Evolutionary conservation across 208 protist species (phyloP), one percentile per base, ranked within the genome.

Genomic region (Trypanosoma cruzi): DNA sequence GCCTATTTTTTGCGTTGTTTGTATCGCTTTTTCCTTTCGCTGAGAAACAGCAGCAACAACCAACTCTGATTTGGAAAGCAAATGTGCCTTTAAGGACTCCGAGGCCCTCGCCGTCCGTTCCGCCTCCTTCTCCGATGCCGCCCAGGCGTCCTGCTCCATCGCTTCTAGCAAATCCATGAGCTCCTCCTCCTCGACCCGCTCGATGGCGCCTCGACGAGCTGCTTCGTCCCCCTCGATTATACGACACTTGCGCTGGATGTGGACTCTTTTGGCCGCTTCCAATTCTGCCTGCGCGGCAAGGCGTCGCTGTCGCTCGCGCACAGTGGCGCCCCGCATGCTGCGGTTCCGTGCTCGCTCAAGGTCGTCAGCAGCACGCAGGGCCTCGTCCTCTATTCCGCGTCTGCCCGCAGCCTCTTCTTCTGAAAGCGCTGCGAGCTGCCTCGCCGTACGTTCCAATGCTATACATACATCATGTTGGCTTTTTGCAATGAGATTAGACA

Each of bases 321-420:
- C 28, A 18, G 31, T 18, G 20, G 42, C 66, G 10, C 34, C 22
- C 26, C 46, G 20, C 14, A 29, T 24, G 37, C 48, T 32, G 28
- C 40, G 42, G 14, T 18, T 46, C 55, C 63, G 8, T 16, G n/a
- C 42, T 1, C 36, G 31, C 42, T 5, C 28, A 28, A 72, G 28
- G 28, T 20, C 34, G 31, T 24, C 46, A 18, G 34, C 29, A 3
- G 40, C 66, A 20, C 22, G 31, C 14, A 49, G 14, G n/a, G 10
- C 57, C 32, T 64, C 59, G 26, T 8, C 37, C 50, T 73, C 68
- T 26, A 70, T 16, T 31, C 40, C 36, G 14, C 26, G 42, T 7
- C 64, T 32, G 46, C 1, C 18, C 0, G 42, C 40, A 22, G 64
- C 0, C 54, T 70, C 64, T 5, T n/a, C 44, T 2, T 37, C 16